Conservation (phyloP, 768 basidiomycete genomes). For the Tubosaeta brunneosetosa region DNA sequence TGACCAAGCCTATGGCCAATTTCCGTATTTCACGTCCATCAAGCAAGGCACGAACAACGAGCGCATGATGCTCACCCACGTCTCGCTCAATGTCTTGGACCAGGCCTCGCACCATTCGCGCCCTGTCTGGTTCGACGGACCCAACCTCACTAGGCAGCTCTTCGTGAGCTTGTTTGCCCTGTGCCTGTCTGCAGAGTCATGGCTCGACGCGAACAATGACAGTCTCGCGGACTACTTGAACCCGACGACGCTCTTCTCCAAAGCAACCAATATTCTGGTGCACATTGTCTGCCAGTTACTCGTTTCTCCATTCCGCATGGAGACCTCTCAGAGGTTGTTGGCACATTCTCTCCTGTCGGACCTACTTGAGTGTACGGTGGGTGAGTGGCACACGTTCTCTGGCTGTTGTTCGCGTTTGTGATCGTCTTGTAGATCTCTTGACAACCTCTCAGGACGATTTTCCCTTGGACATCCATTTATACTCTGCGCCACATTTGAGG, state of each 20-base stretch:
- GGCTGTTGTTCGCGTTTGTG: background rate
- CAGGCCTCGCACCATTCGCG: slow-evolving; percentile 47
- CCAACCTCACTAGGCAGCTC: slow-evolving; percentile 44
- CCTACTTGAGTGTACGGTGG: slow-evolving; percentile 13
- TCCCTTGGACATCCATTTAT: slow-evolving; percentile 38
- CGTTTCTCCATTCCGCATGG: slow-evolving; percentile 17
- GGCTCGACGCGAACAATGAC: slow-evolving; percentile 47
- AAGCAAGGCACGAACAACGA: slow-evolving; percentile 55
- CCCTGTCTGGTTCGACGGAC: slow-evolving; percentile 44
- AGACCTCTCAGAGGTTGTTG: slow-evolving; percentile 16
- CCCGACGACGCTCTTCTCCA: slow-evolving; percentile 47
- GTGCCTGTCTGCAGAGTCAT: slow-evolving; percentile 52
- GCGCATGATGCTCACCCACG: slow-evolving; percentile 50
- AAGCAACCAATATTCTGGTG: slow-evolving; percentile 40
- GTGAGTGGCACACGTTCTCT: background rate
- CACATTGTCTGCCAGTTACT: slow-evolving; percentile 40
- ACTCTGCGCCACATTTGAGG: slow-evolving; percentile 35
- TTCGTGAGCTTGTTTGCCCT: slow-evolving; percentile 51
- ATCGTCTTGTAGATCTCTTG: slow-evolving; percentile 31
- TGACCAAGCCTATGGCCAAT: slow-evolving; percentile 48
- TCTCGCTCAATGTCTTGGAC: slow-evolving; percentile 51
- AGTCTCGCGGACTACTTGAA: slow-evolving; percentile 37
- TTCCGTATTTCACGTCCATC: slow-evolving; percentile 49
- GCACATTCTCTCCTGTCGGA: slow-evolving; percentile 21
- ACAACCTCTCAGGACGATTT: slow-evolving; percentile 32